phyloP scores from a whole-genome alignment of 2,329 filamentous ascomycete genomes.

The Didymosphaeria variabile region DNA sequence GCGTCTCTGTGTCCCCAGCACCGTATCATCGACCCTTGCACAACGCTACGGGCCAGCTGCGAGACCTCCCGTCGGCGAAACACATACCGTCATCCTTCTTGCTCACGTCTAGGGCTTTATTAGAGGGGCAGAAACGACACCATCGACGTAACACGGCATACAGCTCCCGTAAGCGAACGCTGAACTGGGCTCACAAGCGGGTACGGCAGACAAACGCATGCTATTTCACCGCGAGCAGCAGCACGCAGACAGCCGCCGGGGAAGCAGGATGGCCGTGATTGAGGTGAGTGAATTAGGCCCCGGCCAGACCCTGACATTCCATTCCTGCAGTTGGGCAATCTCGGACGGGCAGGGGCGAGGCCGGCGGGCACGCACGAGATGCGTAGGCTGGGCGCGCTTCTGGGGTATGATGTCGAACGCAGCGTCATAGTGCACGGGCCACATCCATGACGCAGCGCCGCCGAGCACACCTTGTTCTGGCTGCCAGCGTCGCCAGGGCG shows the following conservation, averaged over 20 bases:
- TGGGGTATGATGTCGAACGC: slow-evolving; percentile 34
- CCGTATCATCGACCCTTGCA: slow-evolving; percentile 27
- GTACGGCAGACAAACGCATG: slow-evolving; percentile 20
- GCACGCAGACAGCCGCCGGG: slow-evolving; percentile 24
- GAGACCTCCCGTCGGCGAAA: slow-evolving; percentile 32
- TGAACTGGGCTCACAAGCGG: neutral
- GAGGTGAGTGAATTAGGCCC: slow-evolving; percentile 38
- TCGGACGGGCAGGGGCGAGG: neutral
- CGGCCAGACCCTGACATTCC: neutral
- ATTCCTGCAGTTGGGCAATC: neutral
- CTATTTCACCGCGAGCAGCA: slow-evolving; percentile 26
- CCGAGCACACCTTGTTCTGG: slow-evolving; percentile 37
- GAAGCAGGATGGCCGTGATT: slow-evolving; percentile 42
- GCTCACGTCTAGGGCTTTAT: no score
- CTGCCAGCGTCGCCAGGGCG: slow-evolving; percentile 23
- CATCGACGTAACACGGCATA: slow-evolving; percentile 30
- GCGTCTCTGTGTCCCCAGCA: neutral
- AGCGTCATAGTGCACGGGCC: slow-evolving; percentile 30
- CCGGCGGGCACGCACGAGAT: no score
- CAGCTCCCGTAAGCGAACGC: slow-evolving; percentile 3
- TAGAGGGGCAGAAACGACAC: no score
- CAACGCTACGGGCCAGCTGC: slow-evolving; percentile 28
- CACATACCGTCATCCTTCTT: slow-evolving; percentile 36
- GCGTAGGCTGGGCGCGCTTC: slow-evolving; percentile 20
- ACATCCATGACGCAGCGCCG: slow-evolving; percentile 23